Percentiles rank a stretch among this genome's conserved stretches.
Conservation (phyloP, 73 alveolate species). For the Tetrahymena malaccensis region DNA sequence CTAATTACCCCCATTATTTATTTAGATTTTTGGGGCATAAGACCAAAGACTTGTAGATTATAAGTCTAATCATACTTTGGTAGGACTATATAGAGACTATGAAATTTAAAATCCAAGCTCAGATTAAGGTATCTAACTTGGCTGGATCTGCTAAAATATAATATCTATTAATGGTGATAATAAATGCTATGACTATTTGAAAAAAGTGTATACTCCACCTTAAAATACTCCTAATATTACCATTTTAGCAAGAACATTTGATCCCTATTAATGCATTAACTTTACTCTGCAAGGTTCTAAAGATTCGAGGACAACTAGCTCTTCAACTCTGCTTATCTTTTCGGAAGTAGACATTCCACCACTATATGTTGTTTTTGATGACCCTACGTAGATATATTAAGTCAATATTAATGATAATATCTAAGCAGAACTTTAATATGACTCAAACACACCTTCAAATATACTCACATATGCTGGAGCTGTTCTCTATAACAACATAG, state of each 20-base stretch:
- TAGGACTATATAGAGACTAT: background rate
- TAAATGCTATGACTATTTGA: background rate
- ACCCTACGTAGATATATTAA: background rate
- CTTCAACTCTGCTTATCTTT: background rate
- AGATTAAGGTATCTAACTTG: background rate
- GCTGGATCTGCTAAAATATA: background rate
- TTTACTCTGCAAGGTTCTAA: background rate
- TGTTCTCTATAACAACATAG: background rate
- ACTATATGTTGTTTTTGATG: background rate
- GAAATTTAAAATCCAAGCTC: background rate
- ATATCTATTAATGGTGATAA: background rate
- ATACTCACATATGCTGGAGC: background rate
- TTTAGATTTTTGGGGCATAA: background rate
- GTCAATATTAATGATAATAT: background rate
- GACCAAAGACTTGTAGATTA: background rate
- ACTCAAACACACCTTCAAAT: background rate
- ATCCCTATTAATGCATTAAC: background rate
- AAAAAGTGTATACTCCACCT: background rate
- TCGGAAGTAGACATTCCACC: background rate
- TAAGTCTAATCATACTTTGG: background rate
- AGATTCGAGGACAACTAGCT: background rate
- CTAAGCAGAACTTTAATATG: background rate
- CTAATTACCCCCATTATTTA: background rate
- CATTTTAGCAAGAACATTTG: background rate
- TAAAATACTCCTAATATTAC: too few species aligned